Evolutionary conservation across 2,329 filamentous ascomycete genomes (phyloP), one percentile per base, ranked within the genome.

Genomic region (Sphaerostilbella broomeana): DNA sequence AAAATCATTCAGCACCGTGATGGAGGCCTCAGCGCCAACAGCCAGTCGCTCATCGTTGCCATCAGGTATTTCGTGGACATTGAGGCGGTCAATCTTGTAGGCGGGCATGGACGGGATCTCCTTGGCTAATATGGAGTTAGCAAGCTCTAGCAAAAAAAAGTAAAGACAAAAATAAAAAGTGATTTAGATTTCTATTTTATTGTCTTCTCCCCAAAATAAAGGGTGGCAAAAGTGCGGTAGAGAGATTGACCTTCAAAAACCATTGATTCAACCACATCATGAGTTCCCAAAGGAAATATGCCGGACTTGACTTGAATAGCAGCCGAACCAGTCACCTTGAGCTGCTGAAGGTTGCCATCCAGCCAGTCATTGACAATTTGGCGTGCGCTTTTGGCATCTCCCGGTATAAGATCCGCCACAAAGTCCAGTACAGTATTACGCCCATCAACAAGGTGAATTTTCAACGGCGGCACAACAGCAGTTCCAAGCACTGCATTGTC

Each of bases 361-460:
- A 98, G 66, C 81, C 87, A 97, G 59, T 95, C 84, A 58, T 92
- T 87, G 32, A 86, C 87, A 47, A 97, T 75, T 43, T 74, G 75
- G 44, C 86, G 81, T 50, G 95, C 79, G 5, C 81, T 82, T 39
- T 88, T 79, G 11, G 86, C 67, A 52, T 88, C 77, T 20, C 88
- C 89, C 18, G 87, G 83, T 25, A 74, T 67, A 26, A 97, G 63
- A 45, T 92, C 80, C 28, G 84, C 76, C 39, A 92, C 63, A 51
- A 97, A 81, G 52, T 95, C 85, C 42, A 97, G 68, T 41, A 76
- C 67, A 3, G 86, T 97, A 12, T 71, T 77, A 51, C 86, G 77
- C 9, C 86, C 85, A 55, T 94, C 84, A 33, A 83, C 73, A 35
- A 97, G 75, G 54, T 80, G 79, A 44, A 95, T 70, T 45, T 78